Base-by-base conservation (phyloP, 2,329 filamentous ascomycete species). In the Curvularia verruculosa region DNA sequence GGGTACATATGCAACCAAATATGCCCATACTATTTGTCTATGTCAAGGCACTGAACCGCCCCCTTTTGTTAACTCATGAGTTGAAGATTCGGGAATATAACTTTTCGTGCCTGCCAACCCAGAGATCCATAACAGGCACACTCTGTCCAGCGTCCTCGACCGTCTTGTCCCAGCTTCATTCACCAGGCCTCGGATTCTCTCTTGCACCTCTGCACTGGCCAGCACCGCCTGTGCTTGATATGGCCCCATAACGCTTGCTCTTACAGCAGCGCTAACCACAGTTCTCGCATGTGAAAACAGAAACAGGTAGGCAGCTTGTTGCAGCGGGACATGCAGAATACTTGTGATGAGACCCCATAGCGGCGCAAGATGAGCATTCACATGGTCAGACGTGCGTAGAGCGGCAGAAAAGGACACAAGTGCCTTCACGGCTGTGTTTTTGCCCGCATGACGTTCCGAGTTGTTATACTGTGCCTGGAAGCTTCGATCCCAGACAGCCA, bases 1-100 rank as follows among this genome's bases (percentile, higher is more conserved):
- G n/a, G n/a, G n/a, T n/a, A n/a, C n/a, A 21, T n/a, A 1, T 2
- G 40, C 23, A n/a, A n/a, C 8, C 39, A 41, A 15, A 23, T 40
- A 2, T 5, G n/a, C 21, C 1, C 18, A 26, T 3, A 8, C 28
- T 10, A 12, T 12, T 10, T 29, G 12, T 12, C 28, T 12, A 6
- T 43, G 13, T 43, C 15, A 6, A 5, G 26, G 26, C 5, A n/a
- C 5, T 1, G 6, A 26, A 9, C 5, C 40, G 6, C 15, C 21
- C 40, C 9, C 9, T 19, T n/a, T 13, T 29, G 2, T n/a, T n/a
- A n/a, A n/a, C 5, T 67, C 70, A 94, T 67, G 90, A 93, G 77
- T 95, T 95, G 72, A 95, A 95, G 52, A 95, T 94, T 66, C 91
- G 85, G 56, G 90, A 93, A 75, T 95, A 95, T 62, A 95, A 75